Evolutionary conservation across 2,329 filamentous ascomycete species (phyloP).

Genomic region (Fusarium keratoplasticum): DNA sequence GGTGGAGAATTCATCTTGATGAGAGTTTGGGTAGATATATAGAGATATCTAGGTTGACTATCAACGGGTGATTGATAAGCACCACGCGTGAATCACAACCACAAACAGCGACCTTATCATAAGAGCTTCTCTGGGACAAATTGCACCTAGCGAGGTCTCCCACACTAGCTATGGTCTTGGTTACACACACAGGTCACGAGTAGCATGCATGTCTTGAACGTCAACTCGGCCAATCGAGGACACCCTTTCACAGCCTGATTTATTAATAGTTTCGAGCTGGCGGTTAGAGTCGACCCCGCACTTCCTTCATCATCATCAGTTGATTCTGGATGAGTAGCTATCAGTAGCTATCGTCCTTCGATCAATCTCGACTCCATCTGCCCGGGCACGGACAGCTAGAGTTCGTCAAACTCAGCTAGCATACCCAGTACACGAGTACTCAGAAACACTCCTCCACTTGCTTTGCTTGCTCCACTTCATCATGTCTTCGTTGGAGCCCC

Average conservation of each 20-base stretch:
- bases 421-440: neutral
- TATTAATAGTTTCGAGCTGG: neutral
- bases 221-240: neutral
- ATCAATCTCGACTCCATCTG: neutral
- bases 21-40: neutral
- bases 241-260: neutral
- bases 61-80: neutral
- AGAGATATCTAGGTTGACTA: neutral
- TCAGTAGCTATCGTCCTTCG: neutral
- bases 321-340: neutral
- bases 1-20: neutral
- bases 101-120: neutral
- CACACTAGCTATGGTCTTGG: neutral
- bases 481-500: neutral
- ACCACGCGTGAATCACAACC: neutral
- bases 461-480: neutral
- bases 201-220: neutral
- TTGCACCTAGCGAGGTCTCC: too few relatives aligned
- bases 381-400: neutral
- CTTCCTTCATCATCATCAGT: neutral
- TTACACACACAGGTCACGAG: neutral
- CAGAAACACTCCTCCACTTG: neutral
- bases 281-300: neutral
- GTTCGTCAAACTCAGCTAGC: neutral
- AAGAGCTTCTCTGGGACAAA: neutral